phyloP scores from a whole-genome alignment of 1,139 yeast species.

The Lodderomyces oxycetoniae region DNA sequence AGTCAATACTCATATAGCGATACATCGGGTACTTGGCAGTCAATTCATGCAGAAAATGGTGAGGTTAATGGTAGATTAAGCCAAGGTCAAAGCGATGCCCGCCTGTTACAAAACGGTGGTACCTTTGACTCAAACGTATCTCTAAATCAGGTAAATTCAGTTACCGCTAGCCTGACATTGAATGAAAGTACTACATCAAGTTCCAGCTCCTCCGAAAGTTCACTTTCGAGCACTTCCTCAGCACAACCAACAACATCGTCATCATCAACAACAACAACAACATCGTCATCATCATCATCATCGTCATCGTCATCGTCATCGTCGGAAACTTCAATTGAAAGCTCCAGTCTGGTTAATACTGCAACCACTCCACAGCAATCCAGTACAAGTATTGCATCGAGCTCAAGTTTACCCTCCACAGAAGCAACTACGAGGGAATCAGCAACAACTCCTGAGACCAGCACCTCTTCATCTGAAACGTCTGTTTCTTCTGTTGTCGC shows the following conservation, averaged over 20 bases:
- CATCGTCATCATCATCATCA: neutral
- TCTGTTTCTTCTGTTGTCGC: too few relatives aligned
- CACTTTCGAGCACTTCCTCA: neutral
- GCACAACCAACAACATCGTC: neutral
- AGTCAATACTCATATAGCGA: constrained; percentile 60
- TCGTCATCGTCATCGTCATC: neutral
- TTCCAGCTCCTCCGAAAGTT: constrained; percentile 1
- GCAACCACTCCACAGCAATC: too few relatives aligned
- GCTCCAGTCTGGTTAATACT: too few relatives aligned
- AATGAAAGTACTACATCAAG: constrained; percentile 1
- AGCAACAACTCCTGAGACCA: too few relatives aligned
- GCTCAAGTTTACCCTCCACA: too few relatives aligned
- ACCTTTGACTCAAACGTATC: constrained; percentile 12
- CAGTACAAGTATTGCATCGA: too few relatives aligned
- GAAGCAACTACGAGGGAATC: too few relatives aligned
- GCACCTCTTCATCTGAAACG: constrained; percentile 3
- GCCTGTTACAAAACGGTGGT: constrained; percentile 26
- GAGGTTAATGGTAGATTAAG: constrained; percentile 55
- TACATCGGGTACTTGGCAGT: constrained; percentile 60
- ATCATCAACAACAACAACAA: constrained; percentile 1
- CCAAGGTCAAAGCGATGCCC: constrained; percentile 48
- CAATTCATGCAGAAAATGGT: constrained; percentile 64
- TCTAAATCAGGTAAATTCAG: too few relatives aligned
- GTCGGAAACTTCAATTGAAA: neutral
- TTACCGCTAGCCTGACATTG: neutral